Conservation (phyloP, 805 yeast genomes). For the Wickerhamiella dianesei region DNA sequence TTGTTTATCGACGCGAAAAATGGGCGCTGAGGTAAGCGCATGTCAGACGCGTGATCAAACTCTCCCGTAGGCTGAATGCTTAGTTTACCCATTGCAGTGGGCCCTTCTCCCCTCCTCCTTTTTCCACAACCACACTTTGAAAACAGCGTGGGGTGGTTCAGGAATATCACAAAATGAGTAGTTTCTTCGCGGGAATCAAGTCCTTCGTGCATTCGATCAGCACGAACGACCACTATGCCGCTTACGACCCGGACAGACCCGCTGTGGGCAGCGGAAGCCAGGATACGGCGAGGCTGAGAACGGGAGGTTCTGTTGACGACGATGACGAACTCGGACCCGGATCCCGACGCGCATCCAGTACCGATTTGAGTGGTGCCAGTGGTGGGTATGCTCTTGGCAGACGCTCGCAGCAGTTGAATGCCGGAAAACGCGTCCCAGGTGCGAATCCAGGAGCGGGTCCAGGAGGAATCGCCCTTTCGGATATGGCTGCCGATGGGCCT, state of each 20-base stretch:
- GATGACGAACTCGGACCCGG: slow-evolving; percentile 4
- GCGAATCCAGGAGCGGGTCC: slow-evolving; percentile 14
- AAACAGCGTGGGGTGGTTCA: background rate
- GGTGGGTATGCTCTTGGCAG: slow-evolving; percentile 25
- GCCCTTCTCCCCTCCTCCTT: background rate
- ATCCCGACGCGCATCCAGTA: background rate
- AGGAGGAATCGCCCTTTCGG: slow-evolving; percentile 25
- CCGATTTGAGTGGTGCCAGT: background rate
- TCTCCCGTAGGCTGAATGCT: background rate
- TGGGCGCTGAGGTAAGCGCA: background rate
- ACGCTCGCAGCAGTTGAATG: slow-evolving; percentile 24
- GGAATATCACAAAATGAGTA: slow-evolving; percentile 17
- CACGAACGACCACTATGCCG: slow-evolving; percentile 29
- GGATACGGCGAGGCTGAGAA: slow-evolving; percentile 16
- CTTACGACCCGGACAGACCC: slow-evolving; percentile 22
- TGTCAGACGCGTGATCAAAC: background rate
- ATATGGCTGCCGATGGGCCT: slow-evolving; percentile 36
- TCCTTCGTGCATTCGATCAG: slow-evolving; percentile 28
- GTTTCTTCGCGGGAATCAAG: slow-evolving; percentile 20
- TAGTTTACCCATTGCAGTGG: background rate
- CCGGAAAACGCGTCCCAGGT: slow-evolving; percentile 1
- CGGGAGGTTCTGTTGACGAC: slow-evolving; percentile 5
- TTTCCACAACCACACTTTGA: no score
- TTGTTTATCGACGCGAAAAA: background rate
- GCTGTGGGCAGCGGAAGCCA: slow-evolving; percentile 10